Evolutionary conservation across 345 rosid species (phyloP), one percentile per base, ranked within the genome.

Genomic region (Populus tremula): DNA sequence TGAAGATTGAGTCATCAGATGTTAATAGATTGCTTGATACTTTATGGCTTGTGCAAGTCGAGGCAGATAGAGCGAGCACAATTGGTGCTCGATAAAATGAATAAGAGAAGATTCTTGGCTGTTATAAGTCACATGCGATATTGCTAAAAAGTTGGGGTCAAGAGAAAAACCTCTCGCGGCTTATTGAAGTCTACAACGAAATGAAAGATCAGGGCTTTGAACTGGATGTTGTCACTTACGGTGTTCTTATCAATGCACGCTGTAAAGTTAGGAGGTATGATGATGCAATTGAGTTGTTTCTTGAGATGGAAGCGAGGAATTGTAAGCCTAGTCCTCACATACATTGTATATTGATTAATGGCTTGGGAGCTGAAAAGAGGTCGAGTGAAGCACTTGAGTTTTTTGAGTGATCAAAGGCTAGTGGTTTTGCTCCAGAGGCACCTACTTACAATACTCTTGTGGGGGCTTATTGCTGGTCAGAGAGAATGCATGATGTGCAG

Each of bases 121-220:
- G 93, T 91, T 83, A 77, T 3, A 91, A 91, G 88, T 86, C 94
- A 1, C 91, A 84, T 38, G 88, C 98, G 10, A 93, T 93, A 80
- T 81, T 93, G 80, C 86, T 93, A 29, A 93, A 93, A 83, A 96
- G 98, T 20, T 94, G 98, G 95, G 93, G 97, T 50, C 89, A 85
- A 74, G 93, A 86, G 79, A 82, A 74, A 81, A 87, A 90, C 79
- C 79, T 90, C 72, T 80, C 82, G 84, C 89, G 88, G 67, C 74
- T 93, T 70, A 84, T 86, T 47, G 97, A 93, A 80, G 93, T 88
- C 65, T 88, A 88, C 21, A 77, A 84, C 71, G 91, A 91, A 84
- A 94, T 93, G 93, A 91, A 81, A 78, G 92, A 79, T 10, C 90
- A 90, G 74, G 97, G 98, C 7, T 90, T 94, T 36, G 89, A 88